A percentile compares a stretch with the other conserved stretches of the same genome.
Evolutionary conservation across 106 monocot genomes (phyloP).

Genomic region (Allium fistulosum): DNA sequence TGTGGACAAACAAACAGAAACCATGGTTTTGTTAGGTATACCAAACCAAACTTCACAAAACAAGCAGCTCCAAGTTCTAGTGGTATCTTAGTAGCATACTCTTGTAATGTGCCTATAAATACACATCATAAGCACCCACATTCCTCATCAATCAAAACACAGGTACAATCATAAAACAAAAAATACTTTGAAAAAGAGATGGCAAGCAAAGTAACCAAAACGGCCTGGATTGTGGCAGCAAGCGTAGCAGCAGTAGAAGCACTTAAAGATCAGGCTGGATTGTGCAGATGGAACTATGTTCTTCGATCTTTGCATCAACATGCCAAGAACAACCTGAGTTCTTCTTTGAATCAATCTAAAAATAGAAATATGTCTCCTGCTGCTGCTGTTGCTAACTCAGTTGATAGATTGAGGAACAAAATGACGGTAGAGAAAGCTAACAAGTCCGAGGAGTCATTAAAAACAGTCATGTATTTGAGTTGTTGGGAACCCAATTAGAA

Average conservation of each 20-base stretch:
- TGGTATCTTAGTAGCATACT: too few species aligned
- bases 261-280: conserved; percentile 39
- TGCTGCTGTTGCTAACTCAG: neutral
- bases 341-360: neutral
- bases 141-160: too few species aligned
- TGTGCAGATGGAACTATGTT: conserved; percentile 43
- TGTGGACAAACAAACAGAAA: too few species aligned
- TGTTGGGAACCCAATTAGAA: conserved; percentile 18
- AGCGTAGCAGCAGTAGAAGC: conserved; percentile 41
- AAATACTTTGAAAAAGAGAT: too few species aligned
- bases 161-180: too few species aligned
- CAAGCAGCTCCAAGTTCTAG: too few species aligned
- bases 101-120: too few species aligned
- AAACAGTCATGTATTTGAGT: conserved; percentile 7
- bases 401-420: conserved; percentile 5
- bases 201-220: too few species aligned
- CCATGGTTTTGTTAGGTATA: too few species aligned
- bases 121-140: too few species aligned
- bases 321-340: neutral
- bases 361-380: neutral
- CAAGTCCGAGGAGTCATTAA: conserved; percentile 3
- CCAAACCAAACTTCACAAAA: too few species aligned
- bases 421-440: neutral
- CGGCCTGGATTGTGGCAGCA: conserved; percentile 23
- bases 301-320: conserved; percentile 5